These are phyloP conservation scores for Suillus brevipes DNA, from an alignment of 768 basidiomycete genomes.

Conservation along the genomic window DNA sequence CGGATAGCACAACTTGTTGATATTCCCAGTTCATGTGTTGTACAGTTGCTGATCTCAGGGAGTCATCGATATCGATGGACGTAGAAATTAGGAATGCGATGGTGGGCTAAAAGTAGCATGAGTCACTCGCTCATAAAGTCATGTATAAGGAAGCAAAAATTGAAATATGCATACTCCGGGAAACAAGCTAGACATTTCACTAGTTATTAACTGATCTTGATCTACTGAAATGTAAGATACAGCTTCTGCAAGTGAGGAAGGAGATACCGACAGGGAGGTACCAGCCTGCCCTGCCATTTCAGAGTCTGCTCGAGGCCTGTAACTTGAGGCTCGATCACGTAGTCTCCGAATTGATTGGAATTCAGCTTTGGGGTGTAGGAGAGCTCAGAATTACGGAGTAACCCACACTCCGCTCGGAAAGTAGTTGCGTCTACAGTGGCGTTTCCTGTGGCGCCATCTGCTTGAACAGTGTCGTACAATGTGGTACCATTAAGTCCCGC, in stretches of 20 bases:
- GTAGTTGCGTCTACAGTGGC: constrained; percentile 11
- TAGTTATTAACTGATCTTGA: background rate
- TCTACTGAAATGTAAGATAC: background rate
- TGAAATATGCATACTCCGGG: background rate
- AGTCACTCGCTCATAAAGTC: background rate
- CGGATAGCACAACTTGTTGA: background rate
- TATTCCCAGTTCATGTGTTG: constrained; percentile 6
- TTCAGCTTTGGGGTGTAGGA: background rate
- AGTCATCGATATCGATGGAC: constrained; percentile 5
- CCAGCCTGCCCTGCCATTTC: background rate
- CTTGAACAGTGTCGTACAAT: constrained; percentile 10
- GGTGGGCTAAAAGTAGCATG: background rate
- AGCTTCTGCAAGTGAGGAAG: background rate
- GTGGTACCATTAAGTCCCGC: constrained; percentile 6
- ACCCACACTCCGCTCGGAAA: constrained; percentile 6
- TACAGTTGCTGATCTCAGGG: background rate
- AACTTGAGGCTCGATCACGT: background rate
- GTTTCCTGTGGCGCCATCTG: constrained; percentile 6
- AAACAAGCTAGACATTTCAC: background rate
- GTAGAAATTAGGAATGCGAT: constrained; percentile 16
- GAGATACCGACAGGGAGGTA: background rate
- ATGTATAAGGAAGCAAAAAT: background rate
- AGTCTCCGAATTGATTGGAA: background rate
- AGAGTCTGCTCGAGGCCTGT: constrained; percentile 10
- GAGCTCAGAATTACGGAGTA: constrained; percentile 4